Percentiles rank a stretch among this genome's conserved stretches.
Conservation (phyloP, 1,284 basidiomycete species). For the Cystobasidium sp. region DNA sequence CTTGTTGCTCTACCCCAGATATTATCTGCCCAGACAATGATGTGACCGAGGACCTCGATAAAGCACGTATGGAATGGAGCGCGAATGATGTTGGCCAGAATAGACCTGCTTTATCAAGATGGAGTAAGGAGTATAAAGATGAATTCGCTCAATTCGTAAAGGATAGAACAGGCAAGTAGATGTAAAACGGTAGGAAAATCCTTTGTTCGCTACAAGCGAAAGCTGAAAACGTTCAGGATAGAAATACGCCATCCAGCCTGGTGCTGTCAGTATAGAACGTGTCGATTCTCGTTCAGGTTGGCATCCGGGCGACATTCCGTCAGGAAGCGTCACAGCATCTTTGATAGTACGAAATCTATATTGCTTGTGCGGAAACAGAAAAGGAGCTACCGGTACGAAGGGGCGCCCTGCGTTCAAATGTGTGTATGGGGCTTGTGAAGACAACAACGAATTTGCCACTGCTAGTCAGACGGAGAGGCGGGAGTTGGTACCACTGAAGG, state of each 20-base stretch:
- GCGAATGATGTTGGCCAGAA: constrained; percentile 48
- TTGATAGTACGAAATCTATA: neutral
- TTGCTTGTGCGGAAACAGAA: neutral
- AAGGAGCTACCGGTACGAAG: too few relatives aligned
- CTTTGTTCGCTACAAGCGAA: too few relatives aligned
- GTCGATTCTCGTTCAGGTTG: too few relatives aligned
- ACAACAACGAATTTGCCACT: constrained; percentile 13
- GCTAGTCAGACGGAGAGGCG: neutral
- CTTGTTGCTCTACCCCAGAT: constrained; percentile 43
- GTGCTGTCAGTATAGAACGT: too few relatives aligned
- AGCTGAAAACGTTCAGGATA: too few relatives aligned
- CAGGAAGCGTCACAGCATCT: too few relatives aligned
- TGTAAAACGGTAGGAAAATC: neutral
- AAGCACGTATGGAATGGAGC: constrained; percentile 50
- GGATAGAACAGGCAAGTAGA: constrained; percentile 49
- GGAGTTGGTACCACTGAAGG: neutral
- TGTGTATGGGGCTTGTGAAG: neutral
- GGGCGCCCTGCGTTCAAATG: too few relatives aligned
- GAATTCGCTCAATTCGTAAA: constrained; percentile 52
- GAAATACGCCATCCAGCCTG: too few relatives aligned
- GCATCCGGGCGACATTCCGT: too few relatives aligned
- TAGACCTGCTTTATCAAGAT: constrained; percentile 51
- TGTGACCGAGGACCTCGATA: constrained; percentile 45
- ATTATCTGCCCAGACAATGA: constrained; percentile 53
- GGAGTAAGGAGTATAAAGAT: constrained; percentile 50